These are phyloP conservation scores for Calycina herbarum DNA, from an alignment of 2,329 filamentous ascomycete genomes.

Conservation along the genomic window DNA sequence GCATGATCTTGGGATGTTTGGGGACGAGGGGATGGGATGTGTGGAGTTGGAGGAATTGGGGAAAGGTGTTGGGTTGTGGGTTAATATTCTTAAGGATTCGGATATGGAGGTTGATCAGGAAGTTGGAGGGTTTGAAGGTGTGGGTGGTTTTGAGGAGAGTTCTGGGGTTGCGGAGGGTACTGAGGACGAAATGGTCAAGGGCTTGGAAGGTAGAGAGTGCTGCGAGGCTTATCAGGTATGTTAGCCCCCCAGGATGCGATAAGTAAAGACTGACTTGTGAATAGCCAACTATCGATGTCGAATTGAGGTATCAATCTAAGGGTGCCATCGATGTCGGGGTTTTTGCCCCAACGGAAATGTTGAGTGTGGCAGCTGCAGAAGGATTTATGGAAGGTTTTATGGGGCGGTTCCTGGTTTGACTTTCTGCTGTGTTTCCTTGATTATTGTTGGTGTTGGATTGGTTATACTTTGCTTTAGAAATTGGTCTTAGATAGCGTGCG, in stretches of 20 bases:
- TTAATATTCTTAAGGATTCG: slow-evolving; percentile 69
- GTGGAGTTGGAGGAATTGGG: slow-evolving; percentile 73
- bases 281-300: slow-evolving; percentile 37
- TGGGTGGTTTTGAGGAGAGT: slow-evolving; percentile 18
- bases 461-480: not conserved
- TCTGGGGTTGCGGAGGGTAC: slow-evolving; percentile 18
- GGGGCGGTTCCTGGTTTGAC: not conserved
- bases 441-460: not conserved
- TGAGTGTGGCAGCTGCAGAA: slow-evolving; percentile 28
- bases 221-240: slow-evolving; percentile 31
- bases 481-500: no score
- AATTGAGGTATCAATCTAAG: slow-evolving; percentile 30
- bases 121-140: slow-evolving; percentile 16
- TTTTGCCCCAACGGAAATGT: slow-evolving; percentile 31
- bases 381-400: slow-evolving; percentile 26
- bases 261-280: slow-evolving; percentile 9
- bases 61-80: slow-evolving; percentile 66
- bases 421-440: not conserved
- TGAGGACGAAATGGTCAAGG: slow-evolving; percentile 9
- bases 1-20: slow-evolving; percentile 63
- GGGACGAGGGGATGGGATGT: slow-evolving; percentile 51
- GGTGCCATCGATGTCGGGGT: slow-evolving; percentile 33
- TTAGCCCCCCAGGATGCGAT: slow-evolving; percentile 7
- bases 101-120: not conserved
- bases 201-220: not conserved